These are phyloP conservation scores for Neurospora tetrasperma DNA, from an alignment of 495 filamentous ascomycete genomes.

Conservation along the genomic window DNA sequence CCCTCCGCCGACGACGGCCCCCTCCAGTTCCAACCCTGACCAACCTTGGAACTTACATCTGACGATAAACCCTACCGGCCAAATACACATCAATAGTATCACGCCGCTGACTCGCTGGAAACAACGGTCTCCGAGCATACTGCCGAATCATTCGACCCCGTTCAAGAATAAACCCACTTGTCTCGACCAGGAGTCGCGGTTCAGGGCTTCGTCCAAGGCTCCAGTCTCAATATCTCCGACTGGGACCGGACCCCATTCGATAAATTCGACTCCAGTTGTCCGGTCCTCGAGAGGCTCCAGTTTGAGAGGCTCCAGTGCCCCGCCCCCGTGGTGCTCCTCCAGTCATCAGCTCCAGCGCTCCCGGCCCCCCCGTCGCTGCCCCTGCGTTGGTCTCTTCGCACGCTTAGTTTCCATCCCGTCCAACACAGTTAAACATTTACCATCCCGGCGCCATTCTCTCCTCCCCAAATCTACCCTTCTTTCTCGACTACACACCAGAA, in stretches of 20 bases:
- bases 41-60: not conserved
- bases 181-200: not conserved
- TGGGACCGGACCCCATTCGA: not conserved
- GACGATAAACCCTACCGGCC: not conserved
- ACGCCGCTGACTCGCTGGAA: not conserved
- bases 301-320: not conserved
- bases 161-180: not conserved
- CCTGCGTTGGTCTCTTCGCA: not conserved
- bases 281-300: not conserved
- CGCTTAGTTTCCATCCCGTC: not conserved
- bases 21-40: not conserved
- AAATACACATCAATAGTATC: not conserved
- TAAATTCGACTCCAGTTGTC: not conserved
- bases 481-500: not conserved
- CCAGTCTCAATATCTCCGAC: not conserved
- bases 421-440: not conserved
- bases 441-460: not conserved
- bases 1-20: not conserved
- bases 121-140: not conserved
- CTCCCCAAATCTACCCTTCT: not conserved
- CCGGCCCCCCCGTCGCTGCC: not conserved
- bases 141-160: not conserved
- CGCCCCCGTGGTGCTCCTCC: not conserved
- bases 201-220: not conserved
- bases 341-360: not conserved